phyloP scores from a whole-genome alignment of 495 filamentous ascomycete genomes.

The Neurospora discreta region DNA sequence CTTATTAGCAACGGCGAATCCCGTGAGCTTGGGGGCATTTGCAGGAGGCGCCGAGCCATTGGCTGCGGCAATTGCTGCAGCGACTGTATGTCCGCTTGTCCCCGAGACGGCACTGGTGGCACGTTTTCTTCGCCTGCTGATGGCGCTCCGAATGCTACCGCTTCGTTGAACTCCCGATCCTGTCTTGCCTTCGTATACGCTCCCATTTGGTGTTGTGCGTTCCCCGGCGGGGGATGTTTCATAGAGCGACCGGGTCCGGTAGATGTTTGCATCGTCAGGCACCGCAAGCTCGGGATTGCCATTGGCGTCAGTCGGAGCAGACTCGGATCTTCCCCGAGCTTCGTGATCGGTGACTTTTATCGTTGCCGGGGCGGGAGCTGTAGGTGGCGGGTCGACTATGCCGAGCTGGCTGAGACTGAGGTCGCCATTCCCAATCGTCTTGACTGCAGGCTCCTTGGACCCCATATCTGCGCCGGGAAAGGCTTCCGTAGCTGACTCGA shows the following conservation, averaged over 20 bases:
- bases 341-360: slow-evolving; percentile 36
- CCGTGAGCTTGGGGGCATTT: slow-evolving; percentile 67
- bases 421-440: slow-evolving; percentile 83
- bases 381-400: slow-evolving; percentile 43
- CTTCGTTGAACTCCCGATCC: slow-evolving; percentile 47
- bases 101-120: slow-evolving; percentile 76
- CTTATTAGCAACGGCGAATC: slow-evolving; percentile 92
- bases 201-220: slow-evolving; percentile 53
- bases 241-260: slow-evolving; percentile 31
- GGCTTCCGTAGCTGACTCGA: slow-evolving; percentile 31
- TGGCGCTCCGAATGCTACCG: slow-evolving; percentile 72
- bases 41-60: slow-evolving; percentile 40
- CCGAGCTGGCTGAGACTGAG: slow-evolving; percentile 77
- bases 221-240: slow-evolving; percentile 40
- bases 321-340: slow-evolving; percentile 29
- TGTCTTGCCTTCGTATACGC: slow-evolving; percentile 56
- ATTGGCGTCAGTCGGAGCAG: slow-evolving; percentile 29
- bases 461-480: slow-evolving; percentile 28
- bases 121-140: slow-evolving; percentile 59
- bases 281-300: slow-evolving; percentile 10
- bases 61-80: slow-evolving; percentile 54
- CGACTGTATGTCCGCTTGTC: slow-evolving; percentile 43
- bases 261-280: slow-evolving; percentile 20
- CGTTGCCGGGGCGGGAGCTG: slow-evolving; percentile 27
- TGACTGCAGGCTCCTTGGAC: slow-evolving; percentile 64